Base-by-base conservation (phyloP, 2,329 filamentous ascomycete genomes). In the Teratosphaeria nubilosa region DNA sequence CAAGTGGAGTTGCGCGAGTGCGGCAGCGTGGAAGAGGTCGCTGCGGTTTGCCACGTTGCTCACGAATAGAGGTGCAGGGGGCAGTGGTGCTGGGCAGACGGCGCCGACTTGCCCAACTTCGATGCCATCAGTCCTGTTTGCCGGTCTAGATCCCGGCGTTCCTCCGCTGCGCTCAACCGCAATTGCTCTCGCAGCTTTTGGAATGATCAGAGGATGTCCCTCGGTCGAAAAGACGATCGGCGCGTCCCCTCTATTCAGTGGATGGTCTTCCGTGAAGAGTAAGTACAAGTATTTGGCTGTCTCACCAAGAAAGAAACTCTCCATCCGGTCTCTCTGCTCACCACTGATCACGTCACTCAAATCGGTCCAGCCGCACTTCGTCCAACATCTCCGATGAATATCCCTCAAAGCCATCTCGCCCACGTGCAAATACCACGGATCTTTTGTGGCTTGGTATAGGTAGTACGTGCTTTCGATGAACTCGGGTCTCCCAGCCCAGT, bases 391-490 rank as follows among this genome's bases (percentile, higher is more conserved):
- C 54, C 89, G 81, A 67, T 88, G 86, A 67, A 99, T 91, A 69
- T 99, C 94, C 59, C 84, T 83, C 57, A 96, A 78, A 0, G 91
- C 86, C 94, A 99, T 99, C 72, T 99, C 94, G 30, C 91, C 94
- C 22, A 95, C 88, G 70, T 96, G 87, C 4, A 97, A 78, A 73
- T 96, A 97, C 91, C 92, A 99, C 0, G 91, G 91, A 71, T 99
- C 94, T 66, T 86, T 83, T 0, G 94, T 97, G 1, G 92, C 91
- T 55, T 88, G 86, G 71, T 95, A 97, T n/a, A 99, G 78, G 69
- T 97, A 90, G 74, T 95, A 99, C 0, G 89, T 96, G 1, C 91
- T 96, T 74, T 99, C 94, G 65, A 96, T 91, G 69, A 97, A 97
- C 72, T 99, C 94, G 5, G 94, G 94, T 25, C 94, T 84, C 24